Percentiles rank a stretch among this genome's conserved stretches.
phyloP scores from a whole-genome alignment of 2,329 filamentous ascomycete species.

The Pezicula carpinea region DNA sequence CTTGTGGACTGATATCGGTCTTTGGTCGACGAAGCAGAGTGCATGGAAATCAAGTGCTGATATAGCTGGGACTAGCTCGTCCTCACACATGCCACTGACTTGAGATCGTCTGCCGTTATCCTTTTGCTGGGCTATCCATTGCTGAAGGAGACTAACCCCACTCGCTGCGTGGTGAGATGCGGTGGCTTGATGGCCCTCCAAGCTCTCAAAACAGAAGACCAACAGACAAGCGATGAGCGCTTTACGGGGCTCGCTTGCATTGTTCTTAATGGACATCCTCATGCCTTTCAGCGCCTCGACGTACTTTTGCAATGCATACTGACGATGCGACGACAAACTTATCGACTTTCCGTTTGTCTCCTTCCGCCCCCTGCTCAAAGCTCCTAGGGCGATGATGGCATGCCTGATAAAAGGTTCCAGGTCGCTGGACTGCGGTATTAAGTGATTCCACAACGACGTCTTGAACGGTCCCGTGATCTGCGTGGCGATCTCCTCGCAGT shows the following conservation, averaged over 20 bases:
- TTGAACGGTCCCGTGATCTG: constrained; percentile 5
- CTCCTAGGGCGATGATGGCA: constrained; percentile 8
- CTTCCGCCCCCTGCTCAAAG: too few relatives aligned
- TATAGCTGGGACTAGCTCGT: constrained; percentile 4
- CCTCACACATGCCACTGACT: not conserved
- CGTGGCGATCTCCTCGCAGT: constrained; percentile 1
- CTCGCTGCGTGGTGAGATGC: constrained; percentile 1
- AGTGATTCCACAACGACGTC: constrained; percentile 3
- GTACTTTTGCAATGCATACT: constrained; percentile 4
- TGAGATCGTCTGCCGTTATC: not conserved
- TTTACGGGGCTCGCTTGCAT: not conserved
- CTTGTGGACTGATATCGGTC: not conserved
- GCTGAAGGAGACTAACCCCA: constrained; percentile 2
- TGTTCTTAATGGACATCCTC: not conserved
- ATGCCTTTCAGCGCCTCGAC: constrained; percentile 4
- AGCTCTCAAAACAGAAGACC: constrained; percentile 5
- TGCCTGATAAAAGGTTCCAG: constrained; percentile 3
- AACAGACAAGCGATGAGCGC: constrained; percentile 7
- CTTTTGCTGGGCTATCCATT: too few relatives aligned
- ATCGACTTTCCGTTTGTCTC: constrained; percentile 13
- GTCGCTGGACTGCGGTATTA: constrained; percentile 7
- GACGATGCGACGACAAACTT: not conserved
- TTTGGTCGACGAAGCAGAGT: constrained; percentile 1
- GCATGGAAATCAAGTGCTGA: constrained; percentile 5
- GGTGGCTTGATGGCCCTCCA: constrained; percentile 2